Conservation (phyloP, 345 rosid genomes). For the Syzygium aromaticum region DNA sequence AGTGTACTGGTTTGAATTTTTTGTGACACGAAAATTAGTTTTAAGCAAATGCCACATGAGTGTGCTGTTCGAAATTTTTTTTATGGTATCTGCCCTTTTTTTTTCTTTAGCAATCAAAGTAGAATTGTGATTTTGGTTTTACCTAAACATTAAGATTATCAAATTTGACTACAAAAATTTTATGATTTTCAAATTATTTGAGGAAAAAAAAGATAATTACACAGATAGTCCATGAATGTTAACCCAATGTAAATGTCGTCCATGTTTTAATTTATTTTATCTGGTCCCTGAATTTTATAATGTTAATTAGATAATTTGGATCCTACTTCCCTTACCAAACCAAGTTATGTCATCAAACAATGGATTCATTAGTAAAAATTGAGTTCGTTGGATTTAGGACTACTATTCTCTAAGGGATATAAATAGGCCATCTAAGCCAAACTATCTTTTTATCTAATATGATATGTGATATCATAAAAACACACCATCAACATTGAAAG, state of each 20-base stretch:
- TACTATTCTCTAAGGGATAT: background rate
- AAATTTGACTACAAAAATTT: background rate
- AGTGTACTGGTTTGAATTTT: rapidly evolving
- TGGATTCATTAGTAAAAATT: no score
- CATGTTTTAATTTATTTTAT: no score
- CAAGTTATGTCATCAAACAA: background rate
- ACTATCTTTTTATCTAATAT: no score
- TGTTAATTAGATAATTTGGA: background rate
- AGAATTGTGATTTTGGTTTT: background rate
- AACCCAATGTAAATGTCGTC: background rate
- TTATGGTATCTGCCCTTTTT: background rate
- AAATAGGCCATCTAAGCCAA: no score
- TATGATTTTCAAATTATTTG: background rate
- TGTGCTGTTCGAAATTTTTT: background rate
- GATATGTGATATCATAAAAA: no score
- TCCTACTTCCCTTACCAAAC: background rate
- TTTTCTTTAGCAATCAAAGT: background rate
- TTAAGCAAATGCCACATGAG: background rate
- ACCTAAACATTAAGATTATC: background rate
- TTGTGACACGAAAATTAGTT: no score
- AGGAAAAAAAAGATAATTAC: background rate
- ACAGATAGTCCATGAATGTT: background rate
- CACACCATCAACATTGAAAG: no score
- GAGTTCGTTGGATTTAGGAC: background rate
- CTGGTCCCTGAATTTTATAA: rapidly evolving